Conservation (phyloP, 2,329 filamentous ascomycete species). For the Colletotrichum cordylinicola region DNA sequence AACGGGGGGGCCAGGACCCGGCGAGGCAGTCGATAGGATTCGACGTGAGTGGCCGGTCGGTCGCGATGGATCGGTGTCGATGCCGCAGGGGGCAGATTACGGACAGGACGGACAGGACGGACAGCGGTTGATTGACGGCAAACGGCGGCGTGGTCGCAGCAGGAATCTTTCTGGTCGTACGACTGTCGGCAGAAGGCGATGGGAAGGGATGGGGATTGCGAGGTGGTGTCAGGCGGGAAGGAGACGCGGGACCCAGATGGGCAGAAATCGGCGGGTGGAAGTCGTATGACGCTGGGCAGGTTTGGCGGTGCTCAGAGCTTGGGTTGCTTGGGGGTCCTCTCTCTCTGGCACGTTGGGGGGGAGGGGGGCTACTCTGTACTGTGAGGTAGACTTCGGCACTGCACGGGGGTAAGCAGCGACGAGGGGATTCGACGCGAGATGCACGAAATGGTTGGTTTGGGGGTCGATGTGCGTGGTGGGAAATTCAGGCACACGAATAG, state of each 20-base stretch:
- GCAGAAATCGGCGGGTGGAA: neutral
- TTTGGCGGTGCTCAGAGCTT: constrained; percentile 4
- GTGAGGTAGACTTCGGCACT: neutral
- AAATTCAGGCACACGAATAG: neutral
- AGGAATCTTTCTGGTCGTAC: neutral
- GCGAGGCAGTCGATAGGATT: neutral
- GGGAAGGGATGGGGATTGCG: constrained; percentile 5
- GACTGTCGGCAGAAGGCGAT: constrained; percentile 15
- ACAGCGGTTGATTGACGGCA: neutral
- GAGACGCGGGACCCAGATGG: constrained; percentile 10
- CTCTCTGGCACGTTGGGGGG: neutral
- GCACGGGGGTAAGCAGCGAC: neutral
- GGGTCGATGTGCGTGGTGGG: neutral
- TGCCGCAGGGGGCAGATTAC: neutral
- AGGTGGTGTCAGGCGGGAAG: constrained; percentile 8
- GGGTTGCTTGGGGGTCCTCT: neutral
- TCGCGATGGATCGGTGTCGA: constrained; percentile 5
- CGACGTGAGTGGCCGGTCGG: constrained; percentile 9
- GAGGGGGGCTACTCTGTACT: neutral
- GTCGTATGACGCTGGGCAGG: constrained; percentile 20
- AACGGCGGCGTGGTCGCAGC: constrained; percentile 12
- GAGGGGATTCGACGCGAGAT: neutral
- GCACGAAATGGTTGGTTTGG: constrained; percentile 1
- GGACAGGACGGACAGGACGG: neutral
- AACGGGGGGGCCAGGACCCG: constrained; percentile 1